Evolutionary conservation across 2,329 filamentous ascomycete species (phyloP), one percentile per base, ranked within the genome.

Genomic region (Emydomyces testavorans): DNA sequence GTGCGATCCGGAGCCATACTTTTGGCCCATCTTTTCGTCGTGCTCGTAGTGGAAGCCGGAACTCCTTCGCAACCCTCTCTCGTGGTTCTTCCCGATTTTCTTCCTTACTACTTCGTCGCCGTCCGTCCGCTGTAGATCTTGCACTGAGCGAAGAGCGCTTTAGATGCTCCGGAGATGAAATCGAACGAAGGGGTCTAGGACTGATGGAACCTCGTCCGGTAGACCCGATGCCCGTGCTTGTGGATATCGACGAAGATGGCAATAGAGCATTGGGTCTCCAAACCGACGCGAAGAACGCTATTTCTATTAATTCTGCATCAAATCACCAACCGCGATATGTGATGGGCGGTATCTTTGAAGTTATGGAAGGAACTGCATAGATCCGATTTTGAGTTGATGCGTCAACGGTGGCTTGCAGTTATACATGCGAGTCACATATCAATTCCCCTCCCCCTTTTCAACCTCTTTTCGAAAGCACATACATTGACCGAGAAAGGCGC

Each of bases 311-410:
- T 20, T 35, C 44, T 10, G 50, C 50, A 11, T 48, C 50, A 21
- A 21, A 50, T 5, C 53, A 52, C 31, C 60, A 60, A 52, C 46
- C 65, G 15, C 56, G 60, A 15, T 67, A 66, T 52, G 67, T 71
- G 20, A 66, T 71, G 63, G 68, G 68, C 13, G 69, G 69, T 6
- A 71, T 71, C 28, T 66, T 69, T 48, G 69, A 71, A 56, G 66
- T 71, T 26, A 65, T 71, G 66, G 69, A 71, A 50, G 66, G 65
- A 10, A 53, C 55, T 18, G 62, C 60, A 40, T 69, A 47, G 24
- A 35, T 46, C 11, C 26, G 13, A 20, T 13, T n/a, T 32, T 11
- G 4, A 24, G 18, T 36, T n/a, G 35, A 20, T n/a, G 13, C 16
- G 3, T 15, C 41, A 3, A 36, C 15, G 7, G 31, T 28, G n/a